These are phyloP conservation scores for Hypoxylon sp. DNA, from an alignment of 2,329 filamentous ascomycete species.

Conservation along the genomic window DNA sequence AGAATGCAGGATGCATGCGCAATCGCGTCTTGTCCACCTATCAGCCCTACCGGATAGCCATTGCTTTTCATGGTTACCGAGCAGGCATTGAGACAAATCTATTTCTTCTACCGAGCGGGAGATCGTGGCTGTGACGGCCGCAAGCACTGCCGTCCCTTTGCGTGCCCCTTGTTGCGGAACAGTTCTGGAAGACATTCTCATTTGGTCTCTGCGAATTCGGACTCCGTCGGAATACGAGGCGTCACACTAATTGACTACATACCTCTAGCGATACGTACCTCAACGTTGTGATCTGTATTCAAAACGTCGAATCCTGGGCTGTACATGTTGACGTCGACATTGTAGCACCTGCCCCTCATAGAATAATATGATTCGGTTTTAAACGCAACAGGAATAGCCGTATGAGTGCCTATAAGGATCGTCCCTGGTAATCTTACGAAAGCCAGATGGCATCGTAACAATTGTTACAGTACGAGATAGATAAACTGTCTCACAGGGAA, in stretches of 20 bases:
- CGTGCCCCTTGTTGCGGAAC: slow-evolving; percentile 26
- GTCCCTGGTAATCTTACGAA: neutral
- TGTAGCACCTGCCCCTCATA: neutral
- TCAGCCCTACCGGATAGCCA: slow-evolving; percentile 36
- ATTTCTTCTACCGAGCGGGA: slow-evolving; percentile 9
- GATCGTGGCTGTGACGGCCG: slow-evolving; percentile 36
- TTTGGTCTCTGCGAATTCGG: slow-evolving; percentile 22
- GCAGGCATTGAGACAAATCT: slow-evolving; percentile 1
- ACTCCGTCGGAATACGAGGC: slow-evolving; percentile 17
- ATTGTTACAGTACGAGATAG: neutral
- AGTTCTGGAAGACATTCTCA: slow-evolving; percentile 35
- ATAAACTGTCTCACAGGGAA: neutral
- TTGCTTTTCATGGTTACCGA: slow-evolving; percentile 9
- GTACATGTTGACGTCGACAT: slow-evolving; percentile 7
- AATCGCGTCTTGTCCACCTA: slow-evolving; percentile 14
- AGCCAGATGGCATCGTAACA: neutral
- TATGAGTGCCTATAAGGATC: neutral
- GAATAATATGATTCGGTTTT: neutral
- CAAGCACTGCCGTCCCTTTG: slow-evolving; percentile 16
- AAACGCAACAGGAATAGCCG: neutral
- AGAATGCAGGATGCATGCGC: slow-evolving; percentile 11
- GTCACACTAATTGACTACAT: slow-evolving; percentile 11
- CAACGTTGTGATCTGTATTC: neutral
- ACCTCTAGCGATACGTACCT: slow-evolving; percentile 12
- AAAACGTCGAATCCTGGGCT: neutral